phyloP scores from a whole-genome alignment of 352 stramenopile species.

The Pythium myriotylum region DNA sequence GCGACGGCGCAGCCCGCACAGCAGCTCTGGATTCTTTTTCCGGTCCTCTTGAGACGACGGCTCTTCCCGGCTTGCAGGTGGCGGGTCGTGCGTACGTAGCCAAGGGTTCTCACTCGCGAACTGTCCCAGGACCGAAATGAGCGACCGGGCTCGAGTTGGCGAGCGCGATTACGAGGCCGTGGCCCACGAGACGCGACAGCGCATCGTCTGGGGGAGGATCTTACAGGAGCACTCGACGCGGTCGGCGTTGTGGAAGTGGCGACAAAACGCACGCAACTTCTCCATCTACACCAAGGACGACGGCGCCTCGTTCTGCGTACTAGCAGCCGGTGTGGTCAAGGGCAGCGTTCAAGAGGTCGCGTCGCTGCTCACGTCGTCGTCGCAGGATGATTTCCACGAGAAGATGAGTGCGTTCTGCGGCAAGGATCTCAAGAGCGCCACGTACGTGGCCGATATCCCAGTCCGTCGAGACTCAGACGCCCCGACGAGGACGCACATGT shows the following conservation, averaged over 20 bases:
- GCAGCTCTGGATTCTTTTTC: no score
- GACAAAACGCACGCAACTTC: conserved; percentile 15
- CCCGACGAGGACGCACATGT: background rate
- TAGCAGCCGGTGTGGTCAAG: conserved; percentile 9
- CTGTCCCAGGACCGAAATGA: no score
- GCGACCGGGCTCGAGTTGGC: background rate
- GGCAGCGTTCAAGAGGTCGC: conserved; percentile 11
- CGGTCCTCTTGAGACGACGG: no score
- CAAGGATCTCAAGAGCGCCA: conserved; percentile 17
- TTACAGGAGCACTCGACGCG: no score
- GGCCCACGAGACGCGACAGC: background rate
- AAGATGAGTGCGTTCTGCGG: conserved; percentile 19
- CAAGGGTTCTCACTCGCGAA: no score
- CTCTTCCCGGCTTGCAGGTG: no score
- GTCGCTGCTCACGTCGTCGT: conserved; percentile 6
- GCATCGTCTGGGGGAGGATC: conserved; percentile 5
- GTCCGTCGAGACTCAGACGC: background rate
- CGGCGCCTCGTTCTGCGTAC: background rate
- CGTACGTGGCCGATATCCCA: background rate
- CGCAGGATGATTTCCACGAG: conserved; percentile 2
- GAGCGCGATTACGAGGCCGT: background rate
- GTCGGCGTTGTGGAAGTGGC: conserved; percentile 21
- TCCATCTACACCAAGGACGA: conserved; percentile 15
- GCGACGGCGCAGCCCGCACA: no score
- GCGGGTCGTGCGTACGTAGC: no score